Evolutionary conservation across 2,329 filamentous ascomycete species (phyloP).

Genomic region (Waltergamsia citrina): DNA sequence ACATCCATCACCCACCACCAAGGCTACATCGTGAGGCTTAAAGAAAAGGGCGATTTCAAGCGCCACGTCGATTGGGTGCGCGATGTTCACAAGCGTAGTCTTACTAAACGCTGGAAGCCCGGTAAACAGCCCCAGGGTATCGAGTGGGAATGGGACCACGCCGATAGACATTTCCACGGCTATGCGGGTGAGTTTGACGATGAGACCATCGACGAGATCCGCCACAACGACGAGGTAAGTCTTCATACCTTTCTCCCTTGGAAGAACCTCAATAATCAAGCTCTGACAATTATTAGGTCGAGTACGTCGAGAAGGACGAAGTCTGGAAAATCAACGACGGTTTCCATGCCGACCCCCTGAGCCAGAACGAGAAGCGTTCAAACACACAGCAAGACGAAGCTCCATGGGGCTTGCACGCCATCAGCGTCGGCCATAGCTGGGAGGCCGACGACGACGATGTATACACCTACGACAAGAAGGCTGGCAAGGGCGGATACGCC

Average conservation of each 20-base stretch:
- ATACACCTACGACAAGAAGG: constrained; percentile 31
- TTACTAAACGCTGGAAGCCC: constrained; percentile 37
- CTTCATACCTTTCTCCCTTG: too few species aligned
- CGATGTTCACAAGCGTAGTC: constrained; percentile 44
- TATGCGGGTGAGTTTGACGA: constrained; percentile 34
- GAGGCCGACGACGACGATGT: constrained; percentile 11
- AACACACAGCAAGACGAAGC: constrained; percentile 18
- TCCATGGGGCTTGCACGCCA: constrained; percentile 27
- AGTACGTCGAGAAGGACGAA: constrained; percentile 17
- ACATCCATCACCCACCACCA: too few species aligned
- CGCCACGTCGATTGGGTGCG: constrained; percentile 38
- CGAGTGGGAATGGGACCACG: constrained; percentile 16
- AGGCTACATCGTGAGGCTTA: constrained; percentile 59
- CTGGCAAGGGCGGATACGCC: constrained; percentile 30
- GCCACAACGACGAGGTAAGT: constrained; percentile 30
- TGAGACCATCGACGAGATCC: constrained; percentile 28
- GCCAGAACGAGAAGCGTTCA: constrained; percentile 11
- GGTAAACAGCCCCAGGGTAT: constrained; percentile 27
- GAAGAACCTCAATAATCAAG: neutral
- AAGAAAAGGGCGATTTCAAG: constrained; percentile 34
- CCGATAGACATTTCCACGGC: constrained; percentile 24
- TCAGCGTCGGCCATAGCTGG: constrained; percentile 24
- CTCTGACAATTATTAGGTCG: constrained; percentile 11
- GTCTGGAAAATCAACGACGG: constrained; percentile 7
- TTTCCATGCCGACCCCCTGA: neutral